Base-by-base conservation (phyloP, 768 basidiomycete species). In the Leccinum sublutescens region DNA sequence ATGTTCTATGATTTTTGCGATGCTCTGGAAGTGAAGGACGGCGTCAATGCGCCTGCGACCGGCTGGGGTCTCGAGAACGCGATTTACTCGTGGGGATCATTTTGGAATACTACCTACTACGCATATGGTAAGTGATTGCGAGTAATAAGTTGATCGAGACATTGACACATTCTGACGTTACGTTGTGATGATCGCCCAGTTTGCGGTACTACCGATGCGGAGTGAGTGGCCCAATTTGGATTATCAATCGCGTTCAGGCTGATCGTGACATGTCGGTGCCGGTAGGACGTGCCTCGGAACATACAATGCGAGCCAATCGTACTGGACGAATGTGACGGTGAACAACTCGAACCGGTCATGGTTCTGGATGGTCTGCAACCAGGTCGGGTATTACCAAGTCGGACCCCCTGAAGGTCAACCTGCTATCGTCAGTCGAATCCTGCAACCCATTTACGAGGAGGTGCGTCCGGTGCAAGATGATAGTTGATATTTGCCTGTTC, bases 351-450 rank as follows among this genome's bases (percentile, higher is more conserved):
- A 62, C 4, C 80, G 89, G 29, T 88, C 88, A 3, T 91, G 88
- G 88, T 72, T 76, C 58, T 90, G 89, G 89, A 84, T 88, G 66
- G 82, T 86, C 5, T 90, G 89, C 66, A 88, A 87, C 64, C 81
- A 90, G 73, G 80, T 90, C 2, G 88, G 89, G 29, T 88, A 61
- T 60, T 75, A 68, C 62, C 74, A 73, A 59, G 75, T 71, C 5
- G 73, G 78, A 34, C 77, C 79, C 4, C 80, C 80, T 4, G 38
- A 48, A 10, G 21, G 21, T 23, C 47, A 48, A 48, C 19, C 21
- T 23, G 47, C 47, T 23, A 48, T 48, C 7, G 47, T 48, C 8
- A 48, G 47, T 1, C 2, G 47, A 19, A 48, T 48, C 7, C 47
- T 48, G 14, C 47, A 48, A 9, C 47, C 47, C 14, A 48, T 23